Evolutionary conservation across 208 protist genomes (phyloP).

Genomic region (Tritrichomonas musculus): DNA sequence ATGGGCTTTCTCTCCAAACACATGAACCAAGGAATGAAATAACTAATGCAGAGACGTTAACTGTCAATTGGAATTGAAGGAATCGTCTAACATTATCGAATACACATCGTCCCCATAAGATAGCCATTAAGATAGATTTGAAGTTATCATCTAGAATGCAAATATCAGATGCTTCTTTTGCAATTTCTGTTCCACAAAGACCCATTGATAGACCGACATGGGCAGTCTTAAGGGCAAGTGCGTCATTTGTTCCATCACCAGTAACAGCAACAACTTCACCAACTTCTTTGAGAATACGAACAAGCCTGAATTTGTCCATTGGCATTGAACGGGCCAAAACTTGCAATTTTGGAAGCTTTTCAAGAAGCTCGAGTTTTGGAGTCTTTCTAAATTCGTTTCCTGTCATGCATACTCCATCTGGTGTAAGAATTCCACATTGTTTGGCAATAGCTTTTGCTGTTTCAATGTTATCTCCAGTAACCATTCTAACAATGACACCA

Average conservation of each 20-base stretch:
- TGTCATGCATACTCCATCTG: background rate
- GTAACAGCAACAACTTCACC: slow-evolving; percentile 62
- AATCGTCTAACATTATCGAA: slow-evolving; percentile 93
- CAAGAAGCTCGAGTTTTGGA: background rate
- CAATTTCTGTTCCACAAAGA: slow-evolving; percentile 60
- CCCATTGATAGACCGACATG: slow-evolving; percentile 79
- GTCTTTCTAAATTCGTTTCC: background rate
- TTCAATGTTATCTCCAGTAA: slow-evolving; percentile 51
- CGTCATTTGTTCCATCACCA: slow-evolving; percentile 58
- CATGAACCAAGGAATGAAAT: background rate
- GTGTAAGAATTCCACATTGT: slow-evolving; percentile 37
- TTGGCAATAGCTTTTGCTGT: slow-evolving; percentile 53
- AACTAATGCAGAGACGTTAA: background rate
- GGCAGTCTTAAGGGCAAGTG: slow-evolving; percentile 68
- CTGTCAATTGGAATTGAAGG: slow-evolving; percentile 74
- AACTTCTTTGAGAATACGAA: background rate
- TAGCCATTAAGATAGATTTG: slow-evolving; percentile 65
- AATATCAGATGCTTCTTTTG: slow-evolving; percentile 53
- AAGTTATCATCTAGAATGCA: slow-evolving; percentile 77
- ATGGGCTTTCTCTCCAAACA: background rate
- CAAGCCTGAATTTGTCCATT: slow-evolving; percentile 35
- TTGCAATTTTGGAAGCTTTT: background rate
- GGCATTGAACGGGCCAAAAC: slow-evolving; percentile 30
- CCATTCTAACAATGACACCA: slow-evolving; percentile 40
- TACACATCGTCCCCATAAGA: slow-evolving; percentile 91